Base-by-base conservation (phyloP, 139 green algal genomes). In the Choricystis sp. region DNA sequence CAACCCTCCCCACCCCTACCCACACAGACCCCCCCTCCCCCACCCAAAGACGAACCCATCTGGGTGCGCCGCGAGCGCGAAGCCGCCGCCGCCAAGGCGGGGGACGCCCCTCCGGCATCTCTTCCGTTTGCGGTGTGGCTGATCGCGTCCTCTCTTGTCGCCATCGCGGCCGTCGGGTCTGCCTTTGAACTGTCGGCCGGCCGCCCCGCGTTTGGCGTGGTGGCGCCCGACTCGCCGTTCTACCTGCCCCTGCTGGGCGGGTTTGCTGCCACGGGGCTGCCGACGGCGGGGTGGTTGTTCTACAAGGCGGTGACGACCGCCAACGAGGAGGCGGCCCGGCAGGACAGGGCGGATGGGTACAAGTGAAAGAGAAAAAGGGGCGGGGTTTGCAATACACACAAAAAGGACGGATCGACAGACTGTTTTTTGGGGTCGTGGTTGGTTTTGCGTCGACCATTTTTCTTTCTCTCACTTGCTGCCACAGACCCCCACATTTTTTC, bases 61-160 rank as follows among this genome's bases (percentile, higher is more conserved):
- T 95, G 87, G 87, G 79, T 88, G 20, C 67, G 79, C 20, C 69
- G 79, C 23, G 87, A 95, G 69, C 79, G 83, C 59, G 76, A 89
- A 75, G 73, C 77, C 4, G 72, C 86, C 69, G 62, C 90, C 26
- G 66, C 75, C 26, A 68, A 71, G 24, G 66, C 73, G 63, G 49
- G 73, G 24, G 66, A 73, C 59, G 40, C 40, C 40, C n/a, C n/a
- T n/a, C 28, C 61, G 16, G 49, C 57, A 16, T 68, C 68, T 27
- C 73, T 94, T 19, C 86, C 87, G 0, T 94, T 89, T 73, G 71
- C 69, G 2, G 65, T 89, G 21, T 89, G 82, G 62, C 74, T 95
- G 20, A 58, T 95, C 16, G 67, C 69, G 29, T 89, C 84, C 31
- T 58, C 69, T 20, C 70, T 95, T 3, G 71, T 86, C 1, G 79